A percentile compares a stretch with the other conserved stretches of the same genome.
Evolutionary conservation across 192 early-diverging fungal genomes (phyloP).

Genomic region (Coemansia biformis): DNA sequence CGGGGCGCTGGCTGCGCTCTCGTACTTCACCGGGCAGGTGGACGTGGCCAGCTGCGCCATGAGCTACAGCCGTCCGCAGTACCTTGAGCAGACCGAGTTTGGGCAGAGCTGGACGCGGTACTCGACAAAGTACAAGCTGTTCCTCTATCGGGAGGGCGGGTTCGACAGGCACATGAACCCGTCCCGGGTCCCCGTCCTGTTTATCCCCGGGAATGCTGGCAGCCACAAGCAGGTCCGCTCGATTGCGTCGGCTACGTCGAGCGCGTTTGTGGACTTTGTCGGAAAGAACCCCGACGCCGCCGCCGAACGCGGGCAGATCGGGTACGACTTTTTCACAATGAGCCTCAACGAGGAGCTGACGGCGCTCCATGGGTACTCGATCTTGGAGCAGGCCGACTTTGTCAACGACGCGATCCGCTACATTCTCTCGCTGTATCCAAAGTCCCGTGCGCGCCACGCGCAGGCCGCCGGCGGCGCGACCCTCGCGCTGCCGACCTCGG

Average conservation of each 20-base stretch:
- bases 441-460: constrained; percentile 27
- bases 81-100: constrained; percentile 10
- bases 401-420: constrained; percentile 73
- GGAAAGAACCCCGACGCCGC: constrained; percentile 10
- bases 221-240: constrained; percentile 85
- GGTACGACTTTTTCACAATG: constrained; percentile 56
- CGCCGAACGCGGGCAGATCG: constrained; percentile 32
- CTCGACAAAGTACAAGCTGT: constrained; percentile 68
- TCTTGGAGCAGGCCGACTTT: constrained; percentile 83
- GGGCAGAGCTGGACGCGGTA: constrained; percentile 43
- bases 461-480: constrained; percentile 14
- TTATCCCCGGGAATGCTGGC: constrained; percentile 94
- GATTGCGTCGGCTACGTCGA: constrained; percentile 68
- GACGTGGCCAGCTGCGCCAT: constrained; percentile 54
- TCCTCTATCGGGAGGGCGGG: constrained; percentile 69
- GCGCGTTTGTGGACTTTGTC: constrained; percentile 51
- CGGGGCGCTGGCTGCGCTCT: constrained; percentile 44
- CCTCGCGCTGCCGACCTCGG: constrained; percentile 58
- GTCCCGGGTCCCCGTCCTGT: constrained; percentile 77
- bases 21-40: constrained; percentile 60
- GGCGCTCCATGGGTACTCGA: constrained; percentile 75
- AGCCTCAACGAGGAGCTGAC: constrained; percentile 88
- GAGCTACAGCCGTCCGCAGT: constrained; percentile 57
- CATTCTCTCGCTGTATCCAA: constrained; percentile 67
- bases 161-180: constrained; percentile 42